Conservation (phyloP, 192 early-diverging fungal genomes). For the Backusella psychrophila region DNA sequence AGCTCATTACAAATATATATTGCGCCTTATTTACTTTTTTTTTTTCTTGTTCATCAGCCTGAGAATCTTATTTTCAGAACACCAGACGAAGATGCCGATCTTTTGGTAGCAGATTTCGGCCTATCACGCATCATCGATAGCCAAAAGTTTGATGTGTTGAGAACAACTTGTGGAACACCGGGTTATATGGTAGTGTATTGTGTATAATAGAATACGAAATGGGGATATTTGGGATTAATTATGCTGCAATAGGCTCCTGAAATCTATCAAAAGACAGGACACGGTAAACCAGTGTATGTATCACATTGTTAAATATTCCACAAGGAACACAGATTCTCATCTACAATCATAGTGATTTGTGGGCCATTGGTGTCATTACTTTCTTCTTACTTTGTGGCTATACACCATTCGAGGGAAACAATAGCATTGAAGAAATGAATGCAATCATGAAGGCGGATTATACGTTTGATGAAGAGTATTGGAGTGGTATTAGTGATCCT, state of each 20-base stretch:
- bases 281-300: constrained; percentile 68
- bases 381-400: constrained; percentile 74
- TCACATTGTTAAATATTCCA: neutral
- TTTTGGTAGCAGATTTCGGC: constrained; percentile 85
- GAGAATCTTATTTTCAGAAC: constrained; percentile 78
- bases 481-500: constrained; percentile 54
- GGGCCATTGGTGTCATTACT: constrained; percentile 77
- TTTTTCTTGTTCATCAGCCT: constrained; percentile 41
- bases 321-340: neutral
- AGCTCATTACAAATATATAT: neutral
- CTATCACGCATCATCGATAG: constrained; percentile 65
- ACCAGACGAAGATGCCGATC: constrained; percentile 51
- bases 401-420: constrained; percentile 69
- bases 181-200: constrained; percentile 67
- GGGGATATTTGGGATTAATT: too few relatives aligned
- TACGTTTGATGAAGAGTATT: constrained; percentile 64
- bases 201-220: neutral
- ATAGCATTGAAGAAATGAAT: constrained; percentile 47
- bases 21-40: neutral
- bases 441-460: constrained; percentile 63
- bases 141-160: constrained; percentile 56
- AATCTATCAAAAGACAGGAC: constrained; percentile 55
- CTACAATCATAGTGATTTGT: constrained; percentile 54
- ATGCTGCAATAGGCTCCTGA: constrained; percentile 49
- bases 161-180: constrained; percentile 74